Evolutionary conservation across 306 rosid genomes (phyloP).

Genomic region (Vigna mungo): DNA sequence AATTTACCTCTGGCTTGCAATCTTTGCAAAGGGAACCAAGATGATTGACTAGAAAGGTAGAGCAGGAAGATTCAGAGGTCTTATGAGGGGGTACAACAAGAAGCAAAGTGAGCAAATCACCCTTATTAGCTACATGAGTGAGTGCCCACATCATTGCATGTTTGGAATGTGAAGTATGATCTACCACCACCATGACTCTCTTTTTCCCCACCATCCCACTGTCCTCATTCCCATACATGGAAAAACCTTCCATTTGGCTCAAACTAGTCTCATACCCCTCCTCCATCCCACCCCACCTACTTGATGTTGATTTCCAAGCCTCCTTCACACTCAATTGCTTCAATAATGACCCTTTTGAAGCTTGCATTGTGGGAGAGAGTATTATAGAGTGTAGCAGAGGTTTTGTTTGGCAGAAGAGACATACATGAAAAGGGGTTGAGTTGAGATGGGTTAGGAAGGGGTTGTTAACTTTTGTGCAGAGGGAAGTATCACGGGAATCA

Average conservation of each 20-base stretch:
- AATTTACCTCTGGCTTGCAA: conserved; percentile 74
- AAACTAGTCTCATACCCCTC: conserved; percentile 50
- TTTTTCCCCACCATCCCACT: conserved; percentile 56
- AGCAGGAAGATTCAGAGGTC: conserved; percentile 54
- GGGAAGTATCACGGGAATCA: conserved; percentile 72
- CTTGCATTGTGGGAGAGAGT: conserved; percentile 53
- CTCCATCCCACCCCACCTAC: conserved; percentile 60
- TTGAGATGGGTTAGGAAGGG: neutral
- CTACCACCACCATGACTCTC: conserved; percentile 90
- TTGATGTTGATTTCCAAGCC: conserved; percentile 70
- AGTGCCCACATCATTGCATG: conserved; percentile 94
- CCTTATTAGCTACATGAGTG: conserved; percentile 75
- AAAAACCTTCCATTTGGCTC: conserved; percentile 62
- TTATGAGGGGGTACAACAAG: conserved; percentile 59
- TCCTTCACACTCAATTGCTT: conserved; percentile 69
- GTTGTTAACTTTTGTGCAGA: conserved; percentile 46
- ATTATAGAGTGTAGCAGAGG: conserved; percentile 18
- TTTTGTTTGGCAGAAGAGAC: conserved; percentile 5
- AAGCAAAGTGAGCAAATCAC: conserved; percentile 83
- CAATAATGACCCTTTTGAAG: conserved; percentile 58
- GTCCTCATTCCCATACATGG: conserved; percentile 55
- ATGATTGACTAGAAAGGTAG: conserved; percentile 68
- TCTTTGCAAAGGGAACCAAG: conserved; percentile 84
- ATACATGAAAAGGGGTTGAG: neutral
- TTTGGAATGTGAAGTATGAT: conserved; percentile 70